Percentiles rank a stretch among this genome's conserved stretches.
These are phyloP conservation scores for Ramalina intermedia DNA, from an alignment of 495 filamentous ascomycete genomes.

Conservation along the genomic window DNA sequence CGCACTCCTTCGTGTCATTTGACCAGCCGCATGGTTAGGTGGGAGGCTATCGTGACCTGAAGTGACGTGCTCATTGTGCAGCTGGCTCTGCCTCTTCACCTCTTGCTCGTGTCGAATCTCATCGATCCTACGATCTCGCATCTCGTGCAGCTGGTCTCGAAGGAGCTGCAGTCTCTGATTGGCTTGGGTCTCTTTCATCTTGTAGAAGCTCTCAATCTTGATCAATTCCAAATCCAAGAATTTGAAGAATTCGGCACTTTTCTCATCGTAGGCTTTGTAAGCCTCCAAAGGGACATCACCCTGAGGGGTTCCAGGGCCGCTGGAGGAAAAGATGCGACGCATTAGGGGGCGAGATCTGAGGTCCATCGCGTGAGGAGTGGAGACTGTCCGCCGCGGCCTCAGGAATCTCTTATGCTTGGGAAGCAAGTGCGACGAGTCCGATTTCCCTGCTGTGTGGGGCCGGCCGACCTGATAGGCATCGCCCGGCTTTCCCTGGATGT, in stretches of 20 bases:
- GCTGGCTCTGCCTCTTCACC: slow-evolving; percentile 17
- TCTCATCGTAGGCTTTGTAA: slow-evolving; percentile 38
- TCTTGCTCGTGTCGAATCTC: slow-evolving; percentile 41
- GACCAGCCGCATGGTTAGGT: neutral
- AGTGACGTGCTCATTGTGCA: slow-evolving; percentile 8
- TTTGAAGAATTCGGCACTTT: slow-evolving; percentile 61
- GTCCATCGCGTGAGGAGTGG: slow-evolving; percentile 6
- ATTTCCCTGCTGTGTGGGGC: slow-evolving; percentile 16
- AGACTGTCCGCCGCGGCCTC: slow-evolving; percentile 11
- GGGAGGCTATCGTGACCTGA: neutral
- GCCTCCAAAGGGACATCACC: slow-evolving; percentile 30
- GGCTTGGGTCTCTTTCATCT: slow-evolving; percentile 66
- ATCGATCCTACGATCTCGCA: slow-evolving; percentile 63
- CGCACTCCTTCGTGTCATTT: neutral
- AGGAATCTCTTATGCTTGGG: slow-evolving; percentile 20
- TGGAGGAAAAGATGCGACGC: slow-evolving; percentile 28
- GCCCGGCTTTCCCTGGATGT: slow-evolving; percentile 9
- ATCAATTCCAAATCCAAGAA: slow-evolving; percentile 68
- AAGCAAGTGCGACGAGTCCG: slow-evolving; percentile 16
- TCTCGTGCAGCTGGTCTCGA: slow-evolving; percentile 69
- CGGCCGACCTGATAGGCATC: slow-evolving; percentile 29
- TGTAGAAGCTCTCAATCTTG: slow-evolving; percentile 80
- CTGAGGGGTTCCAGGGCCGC: slow-evolving; percentile 16
- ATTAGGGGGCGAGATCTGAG: slow-evolving; percentile 14
- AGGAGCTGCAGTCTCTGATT: slow-evolving; percentile 52